Evolutionary conservation across 106 monocot genomes (phyloP), one percentile per base, ranked within the genome.

Genomic region (Vanilla planifolia): DNA sequence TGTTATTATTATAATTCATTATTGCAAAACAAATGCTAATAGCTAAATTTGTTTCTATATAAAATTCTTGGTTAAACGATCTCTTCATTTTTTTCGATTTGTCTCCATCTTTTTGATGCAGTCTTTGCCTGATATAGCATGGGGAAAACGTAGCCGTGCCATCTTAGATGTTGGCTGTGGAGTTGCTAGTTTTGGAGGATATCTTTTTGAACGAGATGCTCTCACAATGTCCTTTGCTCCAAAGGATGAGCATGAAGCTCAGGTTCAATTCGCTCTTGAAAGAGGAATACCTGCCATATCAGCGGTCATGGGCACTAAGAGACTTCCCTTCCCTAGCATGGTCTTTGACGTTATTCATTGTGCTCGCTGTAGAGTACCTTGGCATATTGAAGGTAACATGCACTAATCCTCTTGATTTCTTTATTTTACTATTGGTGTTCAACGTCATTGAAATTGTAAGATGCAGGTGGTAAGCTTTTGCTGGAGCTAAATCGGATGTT

Each of bases 211-310:
- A 0, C 76, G 85, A 67, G 85, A 83, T 62, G 81, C 80, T 22
- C 79, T 94, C 42, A 72, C 93, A 17, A 89, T 94, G 93, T 94
- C 93, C 16, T 80, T 94, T 64, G 93, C 93, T 29, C 93, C 93
- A 28, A 93, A 93, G 70, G 93, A 93, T 65, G 93, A 93, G 72
- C 93, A 93, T 65, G 93, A 93, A 71, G 93, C 93, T 27, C 93
- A 93, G 62, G 88, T 93, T 45, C 93, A 93, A 30, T 89, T 93
- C 62, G 93, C 93, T 41, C 85, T 93, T 60, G 93, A 93, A 62
- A 74, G 93, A 70, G 93, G 93, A 64, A 89, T 94, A 71, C 93
- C 93, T 29, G 89, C 93, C 1, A 78, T 94, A 42, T 94, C 79
- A 29, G 93, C 89, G 40, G 93, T 94, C 22, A 94, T 94, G 93